Conservation (phyloP, 306 rosid species). For the Ormosia emarginata region DNA sequence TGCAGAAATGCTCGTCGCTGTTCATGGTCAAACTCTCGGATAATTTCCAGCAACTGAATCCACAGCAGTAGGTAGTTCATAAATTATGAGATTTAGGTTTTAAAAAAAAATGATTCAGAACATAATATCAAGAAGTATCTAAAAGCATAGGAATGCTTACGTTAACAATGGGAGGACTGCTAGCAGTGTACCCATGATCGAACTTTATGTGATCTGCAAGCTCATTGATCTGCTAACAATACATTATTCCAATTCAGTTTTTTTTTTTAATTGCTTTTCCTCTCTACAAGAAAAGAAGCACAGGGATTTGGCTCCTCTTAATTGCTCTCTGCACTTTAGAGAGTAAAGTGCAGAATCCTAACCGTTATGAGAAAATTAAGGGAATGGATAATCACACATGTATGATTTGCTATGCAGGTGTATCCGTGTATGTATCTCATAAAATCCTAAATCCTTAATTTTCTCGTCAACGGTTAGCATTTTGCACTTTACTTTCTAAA, state of each 20-base stretch:
- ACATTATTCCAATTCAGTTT: background rate
- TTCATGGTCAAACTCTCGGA: conserved; percentile 62
- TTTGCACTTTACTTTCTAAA: no score
- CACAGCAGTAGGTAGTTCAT: background rate
- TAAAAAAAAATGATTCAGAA: background rate
- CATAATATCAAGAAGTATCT: background rate
- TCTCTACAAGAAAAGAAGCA: background rate
- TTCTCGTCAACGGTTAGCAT: no score
- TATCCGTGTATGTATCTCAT: no score
- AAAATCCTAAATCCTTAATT: no score
- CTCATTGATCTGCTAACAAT: conserved; percentile 58
- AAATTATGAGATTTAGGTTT: background rate
- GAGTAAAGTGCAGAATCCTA: no score
- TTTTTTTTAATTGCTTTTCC: background rate
- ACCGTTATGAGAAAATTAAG: no score
- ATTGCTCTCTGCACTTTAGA: no score
- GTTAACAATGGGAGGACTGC: conserved; percentile 84
- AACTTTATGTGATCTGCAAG: conserved; percentile 86
- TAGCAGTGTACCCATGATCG: conserved; percentile 95
- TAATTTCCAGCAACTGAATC: conserved; percentile 79
- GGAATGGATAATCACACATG: no score
- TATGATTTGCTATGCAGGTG: no score
- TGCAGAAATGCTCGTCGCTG: conserved; percentile 86
- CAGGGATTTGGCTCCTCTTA: background rate
- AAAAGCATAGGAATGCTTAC: conserved; percentile 40